Conservation (phyloP, 495 filamentous ascomycete genomes). For the Niebla homalea region DNA sequence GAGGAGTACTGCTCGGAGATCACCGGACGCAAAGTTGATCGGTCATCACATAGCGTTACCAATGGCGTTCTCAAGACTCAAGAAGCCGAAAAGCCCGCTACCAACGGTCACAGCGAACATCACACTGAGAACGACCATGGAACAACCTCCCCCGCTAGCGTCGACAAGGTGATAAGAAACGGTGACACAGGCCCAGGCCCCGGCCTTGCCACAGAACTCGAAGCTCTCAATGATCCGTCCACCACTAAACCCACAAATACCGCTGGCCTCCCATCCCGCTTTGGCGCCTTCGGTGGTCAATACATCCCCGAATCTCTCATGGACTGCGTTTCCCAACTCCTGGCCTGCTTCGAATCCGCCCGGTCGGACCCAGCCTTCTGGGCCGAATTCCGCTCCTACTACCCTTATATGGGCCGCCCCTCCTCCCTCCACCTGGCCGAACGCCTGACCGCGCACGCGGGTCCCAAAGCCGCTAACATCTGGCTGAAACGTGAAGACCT, state of each 20-base stretch:
- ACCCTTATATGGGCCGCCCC: constrained; percentile 93
- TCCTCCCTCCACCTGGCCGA: constrained; percentile 82
- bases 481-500: constrained; percentile 60
- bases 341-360: constrained; percentile 77
- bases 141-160: constrained; percentile 30
- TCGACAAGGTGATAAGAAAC: constrained; percentile 50
- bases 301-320: constrained; percentile 97
- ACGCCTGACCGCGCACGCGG: constrained; percentile 73
- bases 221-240: constrained; percentile 47
- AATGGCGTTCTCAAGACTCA: constrained; percentile 45
- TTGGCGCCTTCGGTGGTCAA: constrained; percentile 96
- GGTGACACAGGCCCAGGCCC: constrained; percentile 42
- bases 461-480: constrained; percentile 64
- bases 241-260: constrained; percentile 46
- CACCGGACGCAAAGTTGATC: constrained; percentile 39
- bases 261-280: constrained; percentile 63
- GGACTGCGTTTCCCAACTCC: constrained; percentile 87
- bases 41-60: constrained; percentile 3
- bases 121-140: constrained; percentile 21
- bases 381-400: constrained; percentile 94
- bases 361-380: constrained; percentile 83
- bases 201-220: constrained; percentile 57
- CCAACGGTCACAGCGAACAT: constrained; percentile 21
- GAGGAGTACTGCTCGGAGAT: constrained; percentile 78
- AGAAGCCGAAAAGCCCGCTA: constrained; percentile 33